Evolutionary conservation across 768 basidiomycete species (phyloP).

Genomic region (Leccinum truebloodii): DNA sequence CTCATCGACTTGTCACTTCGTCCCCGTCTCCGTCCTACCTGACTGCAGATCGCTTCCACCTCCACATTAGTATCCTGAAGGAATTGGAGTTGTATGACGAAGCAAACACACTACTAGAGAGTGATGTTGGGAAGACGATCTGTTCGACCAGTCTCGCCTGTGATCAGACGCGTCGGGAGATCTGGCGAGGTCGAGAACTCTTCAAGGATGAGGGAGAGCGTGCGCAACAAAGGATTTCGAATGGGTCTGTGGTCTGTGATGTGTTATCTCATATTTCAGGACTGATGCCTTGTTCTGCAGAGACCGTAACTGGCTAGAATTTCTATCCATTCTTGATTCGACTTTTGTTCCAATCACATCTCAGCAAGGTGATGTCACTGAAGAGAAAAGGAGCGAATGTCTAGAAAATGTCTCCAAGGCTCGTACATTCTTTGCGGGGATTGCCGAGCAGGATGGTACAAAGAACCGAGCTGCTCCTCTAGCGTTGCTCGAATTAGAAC

Average conservation of each 20-base stretch:
- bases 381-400: conserved; percentile 40
- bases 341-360: conserved; percentile 48
- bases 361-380: conserved; percentile 28
- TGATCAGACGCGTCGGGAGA: conserved; percentile 72
- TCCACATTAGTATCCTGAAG: conserved; percentile 70
- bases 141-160: conserved; percentile 72
- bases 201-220: conserved; percentile 60
- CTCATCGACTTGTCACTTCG: conserved; percentile 69
- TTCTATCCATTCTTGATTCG: conserved; percentile 70
- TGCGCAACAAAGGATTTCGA: conserved; percentile 58
- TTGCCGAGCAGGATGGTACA: conserved; percentile 65
- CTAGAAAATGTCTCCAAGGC: conserved; percentile 43
- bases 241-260: conserved; percentile 48
- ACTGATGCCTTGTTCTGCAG: conserved; percentile 39
- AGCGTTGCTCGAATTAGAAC: conserved; percentile 76
- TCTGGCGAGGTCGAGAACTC: conserved; percentile 60
- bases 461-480: conserved; percentile 76
- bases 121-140: conserved; percentile 65
- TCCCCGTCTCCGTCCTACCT: conserved; percentile 63
- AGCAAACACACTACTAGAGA: conserved; percentile 65
- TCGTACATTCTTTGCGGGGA: conserved; percentile 50
- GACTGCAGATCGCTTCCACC: conserved; percentile 73
- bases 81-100: conserved; percentile 71
- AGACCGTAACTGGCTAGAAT: conserved; percentile 87
- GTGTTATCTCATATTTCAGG: conserved; percentile 10